Evolutionary conservation across 805 yeast genomes (phyloP).

Genomic region (Starmerella bombicola): DNA sequence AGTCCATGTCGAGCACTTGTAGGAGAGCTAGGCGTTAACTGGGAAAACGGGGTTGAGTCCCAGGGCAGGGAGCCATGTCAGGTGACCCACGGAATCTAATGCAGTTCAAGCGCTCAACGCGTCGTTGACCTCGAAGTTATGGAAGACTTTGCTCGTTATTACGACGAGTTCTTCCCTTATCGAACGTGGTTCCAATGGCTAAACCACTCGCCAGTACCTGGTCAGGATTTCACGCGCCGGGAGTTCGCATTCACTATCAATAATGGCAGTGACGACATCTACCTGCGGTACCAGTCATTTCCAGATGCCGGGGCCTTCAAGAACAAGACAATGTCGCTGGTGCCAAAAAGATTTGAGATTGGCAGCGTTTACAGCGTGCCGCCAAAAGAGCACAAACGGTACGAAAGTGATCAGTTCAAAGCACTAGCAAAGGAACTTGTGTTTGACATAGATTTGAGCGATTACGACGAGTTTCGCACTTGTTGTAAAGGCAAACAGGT

Average conservation of each 20-base stretch:
- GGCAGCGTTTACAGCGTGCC: slow-evolving; percentile 84
- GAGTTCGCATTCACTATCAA: slow-evolving; percentile 82
- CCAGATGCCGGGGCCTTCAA: slow-evolving; percentile 58
- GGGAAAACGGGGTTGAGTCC: background rate
- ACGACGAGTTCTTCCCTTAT: slow-evolving; percentile 51
- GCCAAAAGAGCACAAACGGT: slow-evolving; percentile 71
- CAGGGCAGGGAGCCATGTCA: no score
- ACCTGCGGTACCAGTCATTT: slow-evolving; percentile 78
- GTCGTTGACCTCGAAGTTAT: no score
- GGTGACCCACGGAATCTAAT: no score
- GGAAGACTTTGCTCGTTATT: slow-evolving; percentile 21
- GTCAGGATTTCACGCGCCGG: slow-evolving; percentile 68
- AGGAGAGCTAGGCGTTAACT: background rate
- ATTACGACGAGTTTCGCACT: slow-evolving; percentile 85
- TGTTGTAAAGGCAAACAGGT: slow-evolving; percentile 81
- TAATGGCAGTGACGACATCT: slow-evolving; percentile 49
- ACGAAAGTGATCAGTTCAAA: slow-evolving; percentile 64
- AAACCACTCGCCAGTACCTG: slow-evolving; percentile 67
- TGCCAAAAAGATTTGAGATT: slow-evolving; percentile 85
- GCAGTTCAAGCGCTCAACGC: no score
- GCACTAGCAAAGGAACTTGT: slow-evolving; percentile 81
- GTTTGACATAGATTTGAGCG: slow-evolving; percentile 95
- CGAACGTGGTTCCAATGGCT: slow-evolving; percentile 76
- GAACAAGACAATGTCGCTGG: slow-evolving; percentile 54
- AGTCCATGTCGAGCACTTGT: background rate